Evolutionary conservation across 1,139 yeast species (phyloP).

Genomic region (Yamadazyma triangularis): DNA sequence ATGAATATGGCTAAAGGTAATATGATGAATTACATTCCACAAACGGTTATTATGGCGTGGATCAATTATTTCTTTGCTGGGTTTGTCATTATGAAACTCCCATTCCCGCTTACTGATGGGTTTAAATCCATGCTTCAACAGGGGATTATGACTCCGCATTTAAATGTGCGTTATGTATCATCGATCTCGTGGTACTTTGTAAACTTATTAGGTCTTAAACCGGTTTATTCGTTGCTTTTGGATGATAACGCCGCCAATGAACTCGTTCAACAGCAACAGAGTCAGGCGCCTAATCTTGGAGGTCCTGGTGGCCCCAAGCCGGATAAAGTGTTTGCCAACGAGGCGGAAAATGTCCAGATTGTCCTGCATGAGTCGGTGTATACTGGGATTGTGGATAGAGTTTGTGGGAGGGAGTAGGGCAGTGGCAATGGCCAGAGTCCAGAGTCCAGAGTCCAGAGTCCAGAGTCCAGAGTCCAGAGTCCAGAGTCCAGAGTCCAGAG

Average conservation of each 20-base stretch:
- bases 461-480: too few species aligned
- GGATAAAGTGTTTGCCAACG: conserved; percentile 58
- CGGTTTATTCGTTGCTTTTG: conserved; percentile 71
- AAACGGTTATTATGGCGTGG: conserved; percentile 94
- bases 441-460: too few species aligned
- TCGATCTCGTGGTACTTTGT: conserved; percentile 97
- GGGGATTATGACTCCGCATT: conserved; percentile 79
- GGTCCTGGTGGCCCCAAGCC: conserved; percentile 59
- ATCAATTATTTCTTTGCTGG: conserved; percentile 92
- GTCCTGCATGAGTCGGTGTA: conserved; percentile 50
- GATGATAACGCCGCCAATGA: conserved; percentile 52
- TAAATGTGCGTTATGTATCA: conserved; percentile 92
- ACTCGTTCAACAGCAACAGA: conserved; percentile 47
- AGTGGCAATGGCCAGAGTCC: too few species aligned
- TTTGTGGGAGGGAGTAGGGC: too few species aligned
- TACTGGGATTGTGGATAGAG: conserved; percentile 63
- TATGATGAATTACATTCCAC: conserved; percentile 81
- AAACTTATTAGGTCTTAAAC: conserved; percentile 77
- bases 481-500: too few species aligned
- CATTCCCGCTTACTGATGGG: conserved; percentile 73
- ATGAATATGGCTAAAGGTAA: conserved; percentile 78
- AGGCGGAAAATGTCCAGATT: conserved; percentile 75
- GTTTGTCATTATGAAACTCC: conserved; percentile 63
- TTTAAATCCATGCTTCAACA: conserved; percentile 90
- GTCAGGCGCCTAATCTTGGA: conserved; percentile 39